These are phyloP conservation scores for Phragmites australis DNA, from an alignment of 176 grass and related monocot genomes.

Conservation along the genomic window DNA sequence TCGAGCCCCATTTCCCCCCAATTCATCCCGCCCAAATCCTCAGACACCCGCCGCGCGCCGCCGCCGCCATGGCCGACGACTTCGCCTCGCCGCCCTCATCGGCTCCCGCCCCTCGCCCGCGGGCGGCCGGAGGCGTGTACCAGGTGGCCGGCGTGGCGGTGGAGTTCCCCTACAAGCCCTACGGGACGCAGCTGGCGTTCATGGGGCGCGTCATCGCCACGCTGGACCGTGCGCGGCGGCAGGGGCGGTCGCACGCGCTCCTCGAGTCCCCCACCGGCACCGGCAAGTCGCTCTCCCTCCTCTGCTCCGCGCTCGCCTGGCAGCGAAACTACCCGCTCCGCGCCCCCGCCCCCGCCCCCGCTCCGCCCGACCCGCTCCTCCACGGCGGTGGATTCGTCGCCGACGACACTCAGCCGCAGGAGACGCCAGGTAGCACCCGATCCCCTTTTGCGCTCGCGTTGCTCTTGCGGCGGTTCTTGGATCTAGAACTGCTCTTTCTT, in stretches of 20 bases:
- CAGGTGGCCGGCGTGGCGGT: constrained; percentile 79
- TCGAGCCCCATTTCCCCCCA: too few relatives aligned
- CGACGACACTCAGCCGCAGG: constrained; percentile 54
- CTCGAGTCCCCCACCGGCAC: constrained; percentile 97
- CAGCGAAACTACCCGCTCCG: constrained; percentile 66
- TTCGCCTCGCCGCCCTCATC: constrained; percentile 30
- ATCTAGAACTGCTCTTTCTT: constrained; percentile 8
- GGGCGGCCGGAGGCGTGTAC: constrained; percentile 44
- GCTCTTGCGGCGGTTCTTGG: constrained; percentile 12
- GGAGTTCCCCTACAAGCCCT: constrained; percentile 91
- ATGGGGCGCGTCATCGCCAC: constrained; percentile 89
- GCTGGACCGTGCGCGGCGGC: constrained; percentile 70
- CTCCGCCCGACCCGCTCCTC: constrained; percentile 50
- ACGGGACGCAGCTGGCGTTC: constrained; percentile 95
- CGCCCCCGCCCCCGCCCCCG: constrained; percentile 24
- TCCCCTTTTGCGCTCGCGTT: background rate
- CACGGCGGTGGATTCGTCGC: constrained; percentile 81
- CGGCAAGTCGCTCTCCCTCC: constrained; percentile 90
- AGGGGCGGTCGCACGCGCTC: constrained; percentile 79
- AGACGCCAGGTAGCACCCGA: constrained; percentile 21
- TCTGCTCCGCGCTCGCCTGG: constrained; percentile 94
- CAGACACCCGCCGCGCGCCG: too few relatives aligned
- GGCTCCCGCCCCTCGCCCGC: constrained; percentile 13
- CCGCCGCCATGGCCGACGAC: constrained; percentile 30
- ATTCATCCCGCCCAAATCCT: too few relatives aligned